phyloP scores from a whole-genome alignment of 768 basidiomycete species.

The Cyclocybe cylindracea region DNA sequence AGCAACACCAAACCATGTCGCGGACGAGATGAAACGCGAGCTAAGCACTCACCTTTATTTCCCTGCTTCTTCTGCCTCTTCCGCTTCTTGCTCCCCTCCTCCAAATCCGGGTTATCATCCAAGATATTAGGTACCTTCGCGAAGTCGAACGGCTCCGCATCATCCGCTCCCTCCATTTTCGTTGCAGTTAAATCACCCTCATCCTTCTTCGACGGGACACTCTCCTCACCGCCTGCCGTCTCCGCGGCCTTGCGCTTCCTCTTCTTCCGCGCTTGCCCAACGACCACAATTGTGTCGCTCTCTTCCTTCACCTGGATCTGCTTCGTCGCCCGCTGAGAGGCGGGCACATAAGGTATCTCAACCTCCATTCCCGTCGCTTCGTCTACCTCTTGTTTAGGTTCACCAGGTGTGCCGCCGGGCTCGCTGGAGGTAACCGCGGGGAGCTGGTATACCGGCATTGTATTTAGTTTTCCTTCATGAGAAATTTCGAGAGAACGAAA shows the following conservation, averaged over 20 bases:
- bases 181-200: neutral
- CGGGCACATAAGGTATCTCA: constrained; percentile 81
- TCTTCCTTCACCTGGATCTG: constrained; percentile 44
- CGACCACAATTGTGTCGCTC: constrained; percentile 70
- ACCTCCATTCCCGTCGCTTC: constrained; percentile 46
- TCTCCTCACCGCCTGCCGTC: constrained; percentile 16
- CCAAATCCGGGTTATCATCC: constrained; percentile 51
- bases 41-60: constrained; percentile 29
- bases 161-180: constrained; percentile 19
- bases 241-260: constrained; percentile 52
- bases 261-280: constrained; percentile 64
- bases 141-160: constrained; percentile 67
- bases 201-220: constrained; percentile 18
- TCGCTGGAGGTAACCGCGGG: constrained; percentile 7
- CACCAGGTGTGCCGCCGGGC: neutral
- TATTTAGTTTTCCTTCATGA: neutral
- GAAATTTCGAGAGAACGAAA: neutral
- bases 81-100: constrained; percentile 52
- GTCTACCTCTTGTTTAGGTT: constrained; percentile 13
- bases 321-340: constrained; percentile 48
- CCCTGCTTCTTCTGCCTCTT: constrained; percentile 40
- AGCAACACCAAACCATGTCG: neutral
- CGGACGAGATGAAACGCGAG: neutral
- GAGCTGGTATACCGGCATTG: constrained; percentile 1
- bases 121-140: constrained; percentile 67